Evolutionary conservation across 106 monocot species (phyloP), one percentile per base, ranked within the genome.

Genomic region (Dendrobium nobile): DNA sequence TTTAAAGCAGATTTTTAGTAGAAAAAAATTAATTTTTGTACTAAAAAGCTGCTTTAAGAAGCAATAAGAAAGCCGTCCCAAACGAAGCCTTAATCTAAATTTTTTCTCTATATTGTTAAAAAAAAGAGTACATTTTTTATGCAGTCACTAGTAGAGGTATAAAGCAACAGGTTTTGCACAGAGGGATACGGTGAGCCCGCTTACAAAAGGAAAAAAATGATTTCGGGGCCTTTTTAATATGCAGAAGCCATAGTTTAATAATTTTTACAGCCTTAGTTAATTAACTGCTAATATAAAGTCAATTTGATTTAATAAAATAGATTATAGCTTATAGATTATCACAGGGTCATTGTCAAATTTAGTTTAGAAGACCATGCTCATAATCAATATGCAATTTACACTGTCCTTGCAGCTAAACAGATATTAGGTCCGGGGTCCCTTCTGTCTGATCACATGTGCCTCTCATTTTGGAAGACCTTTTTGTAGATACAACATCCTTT

Each of bases 331-430:
- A 61, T 22, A 4, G 51, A 51, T 13, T 10, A 51, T 51, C 51
- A 51, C 8, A 51, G 51, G 51, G 15, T 13, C 51, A 13, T 51
- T 51, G 51, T 51, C 51, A 51, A n/a, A 61, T 61, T 61, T n/a
- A 61, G 22, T 20, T 22, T 61, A 61, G 10, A 61, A 10, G 18
- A 4, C 61, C 37, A 1, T 37, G 33, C 13, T 70, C 26, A 37
- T 33, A 70, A 37, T 70, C 70, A 37, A 27, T 70, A 70, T 16
- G 70, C 70, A 70, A 70, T 70, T 33, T 70, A 37, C 70, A 37
- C 33, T 15, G 4, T 22, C 37, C 16, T 70, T 70, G 37, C 22
- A 37, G 70, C 16, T 70, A 70, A 37, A n/a, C 4, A 61, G 37
- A 70, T 37, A 70, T 37, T 70, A 70, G 9, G 4, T 31, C 31